Base-by-base conservation (phyloP, 2,329 filamentous ascomycete genomes). In the Hypoxylon sp. region DNA sequence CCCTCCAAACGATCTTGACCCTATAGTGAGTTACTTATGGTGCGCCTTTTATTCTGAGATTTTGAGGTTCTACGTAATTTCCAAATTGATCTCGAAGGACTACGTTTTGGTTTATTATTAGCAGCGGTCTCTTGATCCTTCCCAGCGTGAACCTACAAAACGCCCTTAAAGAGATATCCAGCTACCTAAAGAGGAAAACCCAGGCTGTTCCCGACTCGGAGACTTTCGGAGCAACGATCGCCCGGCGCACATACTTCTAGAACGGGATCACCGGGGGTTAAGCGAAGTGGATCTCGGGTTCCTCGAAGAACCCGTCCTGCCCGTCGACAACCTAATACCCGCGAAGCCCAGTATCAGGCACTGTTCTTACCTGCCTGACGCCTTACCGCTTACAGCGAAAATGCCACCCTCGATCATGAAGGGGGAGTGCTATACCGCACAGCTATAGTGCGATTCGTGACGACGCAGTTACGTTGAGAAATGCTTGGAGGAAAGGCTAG, bases 281-380 rank as follows among this genome's bases (percentile, higher is more conserved):
- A 37, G n/a, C 13, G 35, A 37, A 4, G 35, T 37, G 55, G 25
- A 25, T 46, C 42, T 66, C 66, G 66, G 66, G 40, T 54, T 66
- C 44, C 57, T 53, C 14, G 22, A 53, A 57, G 44, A 63, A 3
- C 46, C 66, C 66, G 66, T 60, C 30, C 10, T 59, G 1, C 30
- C 57, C 58, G 53, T 60, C 42, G 8, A 57, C 35, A 30, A n/a
- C 25, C 14, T 46, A 13, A 31, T 8, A 30, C 53, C 53, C 27
- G 46, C 48, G 25, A 27, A 27, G 25, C 25, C 25, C 25, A 27
- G 40, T 27, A 7, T 10, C 30, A 17, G 37, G 61, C 53, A 58
- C 37, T 14, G 46, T 2, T 27, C 25, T n/a, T 59, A 30, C 61
- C 57, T 53, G 10, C 2, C 13, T n/a, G 37, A 17, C 50, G 20